Conservation (phyloP, 345 rosid genomes). For the Excoecaria agallocha region DNA sequence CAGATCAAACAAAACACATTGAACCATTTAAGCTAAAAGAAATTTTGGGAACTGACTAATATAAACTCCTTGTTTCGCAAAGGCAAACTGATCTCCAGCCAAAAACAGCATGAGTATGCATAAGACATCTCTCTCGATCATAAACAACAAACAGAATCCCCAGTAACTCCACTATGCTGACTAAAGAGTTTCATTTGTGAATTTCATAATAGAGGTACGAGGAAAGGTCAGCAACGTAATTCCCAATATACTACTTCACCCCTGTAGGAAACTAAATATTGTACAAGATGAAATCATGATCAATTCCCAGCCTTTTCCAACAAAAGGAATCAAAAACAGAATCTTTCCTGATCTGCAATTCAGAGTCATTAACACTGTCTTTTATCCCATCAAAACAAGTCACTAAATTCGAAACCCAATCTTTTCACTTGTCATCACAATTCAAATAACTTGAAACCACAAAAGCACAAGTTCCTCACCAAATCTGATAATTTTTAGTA, state of each 20-base stretch:
- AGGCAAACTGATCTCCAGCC: background rate
- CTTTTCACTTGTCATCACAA: background rate
- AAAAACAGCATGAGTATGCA: background rate
- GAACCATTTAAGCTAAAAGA: background rate
- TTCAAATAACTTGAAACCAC: background rate
- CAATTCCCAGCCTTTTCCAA: background rate
- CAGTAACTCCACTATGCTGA: background rate
- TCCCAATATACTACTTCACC: background rate
- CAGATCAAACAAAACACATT: background rate
- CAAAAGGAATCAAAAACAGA: background rate
- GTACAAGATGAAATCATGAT: background rate
- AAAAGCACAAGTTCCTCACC: slow-evolving; percentile 41
- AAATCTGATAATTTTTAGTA: slow-evolving; percentile 84
- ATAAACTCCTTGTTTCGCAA: too few species aligned
- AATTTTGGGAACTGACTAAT: background rate
- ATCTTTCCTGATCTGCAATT: background rate
- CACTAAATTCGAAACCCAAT: too few species aligned
- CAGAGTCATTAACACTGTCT: too few species aligned
- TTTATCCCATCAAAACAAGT: too few species aligned
- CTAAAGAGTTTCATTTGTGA: background rate
- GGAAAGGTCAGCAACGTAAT: background rate
- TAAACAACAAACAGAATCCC: background rate
- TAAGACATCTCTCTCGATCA: background rate
- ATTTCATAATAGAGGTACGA: background rate
- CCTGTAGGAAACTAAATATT: background rate